phyloP scores from a whole-genome alignment of 2,329 filamentous ascomycete species.

The Moelleriella libera region DNA sequence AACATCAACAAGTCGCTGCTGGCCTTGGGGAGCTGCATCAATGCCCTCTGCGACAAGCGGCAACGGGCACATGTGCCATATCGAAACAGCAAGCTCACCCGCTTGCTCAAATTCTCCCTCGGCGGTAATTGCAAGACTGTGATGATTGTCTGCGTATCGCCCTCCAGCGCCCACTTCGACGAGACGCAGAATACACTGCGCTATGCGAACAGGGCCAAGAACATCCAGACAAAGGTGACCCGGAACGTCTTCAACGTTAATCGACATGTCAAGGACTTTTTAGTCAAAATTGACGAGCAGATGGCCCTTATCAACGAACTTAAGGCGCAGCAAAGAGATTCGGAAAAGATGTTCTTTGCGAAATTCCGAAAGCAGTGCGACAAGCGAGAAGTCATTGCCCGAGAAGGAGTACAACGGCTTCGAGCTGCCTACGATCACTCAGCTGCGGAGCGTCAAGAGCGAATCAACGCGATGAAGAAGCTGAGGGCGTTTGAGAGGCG shows the following conservation, averaged over 20 bases:
- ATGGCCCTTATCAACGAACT: constrained; percentile 94
- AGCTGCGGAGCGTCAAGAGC: constrained; percentile 62
- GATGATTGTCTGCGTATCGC: constrained; percentile 98
- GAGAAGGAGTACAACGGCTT: constrained; percentile 69
- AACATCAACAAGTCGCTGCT: constrained; percentile 99
- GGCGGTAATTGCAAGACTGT: constrained; percentile 98
- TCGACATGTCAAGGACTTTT: constrained; percentile 94
- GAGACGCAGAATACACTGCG: constrained; percentile 96
- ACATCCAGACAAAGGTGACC: constrained; percentile 99
- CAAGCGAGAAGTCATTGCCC: constrained; percentile 62
- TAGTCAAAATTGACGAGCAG: constrained; percentile 98
- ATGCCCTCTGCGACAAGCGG: constrained; percentile 84
- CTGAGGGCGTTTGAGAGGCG: constrained; percentile 71
- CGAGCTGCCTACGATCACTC: constrained; percentile 76
- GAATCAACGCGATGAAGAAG: constrained; percentile 66
- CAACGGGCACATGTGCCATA: constrained; percentile 94
- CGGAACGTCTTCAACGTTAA: constrained; percentile 98
- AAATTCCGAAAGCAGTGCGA: constrained; percentile 88
- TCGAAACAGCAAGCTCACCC: constrained; percentile 91
- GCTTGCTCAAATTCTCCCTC: constrained; percentile 89
- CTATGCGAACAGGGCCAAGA: constrained; percentile 96
- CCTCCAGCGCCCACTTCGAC: constrained; percentile 91
- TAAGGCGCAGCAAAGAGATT: constrained; percentile 82
- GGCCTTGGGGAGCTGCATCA: constrained; percentile 92
- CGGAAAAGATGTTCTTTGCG: constrained; percentile 64